Evolutionary conservation across 1,284 basidiomycete species (phyloP).

Genomic region (Ustilago hordei): DNA sequence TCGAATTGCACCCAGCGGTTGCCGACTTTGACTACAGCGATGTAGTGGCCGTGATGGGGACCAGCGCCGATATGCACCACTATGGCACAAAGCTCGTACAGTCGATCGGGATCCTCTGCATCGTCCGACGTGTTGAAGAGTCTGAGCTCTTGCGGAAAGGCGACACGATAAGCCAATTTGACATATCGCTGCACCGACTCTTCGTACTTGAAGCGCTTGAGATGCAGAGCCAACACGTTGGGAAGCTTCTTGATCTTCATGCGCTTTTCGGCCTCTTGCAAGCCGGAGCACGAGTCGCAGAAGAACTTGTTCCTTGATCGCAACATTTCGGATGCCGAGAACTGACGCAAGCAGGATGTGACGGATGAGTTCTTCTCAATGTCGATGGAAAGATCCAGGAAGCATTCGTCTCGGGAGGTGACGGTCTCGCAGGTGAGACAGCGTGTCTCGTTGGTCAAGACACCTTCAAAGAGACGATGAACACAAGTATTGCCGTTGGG

Average conservation of each 20-base stretch:
- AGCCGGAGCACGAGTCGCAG: conserved; percentile 93
- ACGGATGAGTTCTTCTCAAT: conserved; percentile 97
- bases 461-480: conserved; percentile 91
- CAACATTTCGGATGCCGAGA: conserved; percentile 97
- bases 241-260: conserved; percentile 98
- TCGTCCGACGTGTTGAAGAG: conserved; percentile 98
- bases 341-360: conserved; percentile 92
- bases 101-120: conserved; percentile 82
- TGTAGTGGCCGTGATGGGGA: conserved; percentile 96
- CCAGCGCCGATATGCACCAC: conserved; percentile 97
- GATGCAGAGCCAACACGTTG: conserved; percentile 90
- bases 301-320: conserved; percentile 98
- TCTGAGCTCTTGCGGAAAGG: conserved; percentile 91
- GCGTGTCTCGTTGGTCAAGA: conserved; percentile 93
- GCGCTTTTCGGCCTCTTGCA: conserved; percentile 97
- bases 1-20: conserved; percentile 90
- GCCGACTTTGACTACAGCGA: conserved; percentile 90
- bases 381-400: conserved; percentile 96
- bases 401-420: conserved; percentile 94
- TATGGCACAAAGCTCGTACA: conserved; percentile 94
- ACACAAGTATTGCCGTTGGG: conserved; percentile 79
- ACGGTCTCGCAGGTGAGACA: conserved; percentile 92
- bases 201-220: conserved; percentile 98
- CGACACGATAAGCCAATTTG: conserved; percentile 94
- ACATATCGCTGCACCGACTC: conserved; percentile 87